Evolutionary conservation across 345 rosid genomes (phyloP).

Genomic region (Gossypium sturtianum): DNA sequence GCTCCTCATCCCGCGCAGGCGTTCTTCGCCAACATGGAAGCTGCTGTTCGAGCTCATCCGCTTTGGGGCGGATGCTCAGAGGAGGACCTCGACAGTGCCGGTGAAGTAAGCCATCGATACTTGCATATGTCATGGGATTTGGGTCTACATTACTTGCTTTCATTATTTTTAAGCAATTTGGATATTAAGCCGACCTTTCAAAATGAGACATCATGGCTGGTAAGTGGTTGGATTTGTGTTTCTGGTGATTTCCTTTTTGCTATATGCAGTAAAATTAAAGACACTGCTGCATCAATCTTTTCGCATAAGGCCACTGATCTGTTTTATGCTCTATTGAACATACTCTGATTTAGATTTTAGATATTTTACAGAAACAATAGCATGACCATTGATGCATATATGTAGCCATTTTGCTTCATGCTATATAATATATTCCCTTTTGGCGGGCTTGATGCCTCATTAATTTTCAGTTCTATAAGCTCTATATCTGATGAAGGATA

Average conservation of each 20-base stretch:
- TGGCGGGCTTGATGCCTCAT: not conserved
- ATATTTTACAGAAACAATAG: not conserved
- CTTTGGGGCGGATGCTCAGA: slow-evolving; percentile 97
- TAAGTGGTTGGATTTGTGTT: slow-evolving; percentile 26
- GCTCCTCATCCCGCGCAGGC: slow-evolving; percentile 57
- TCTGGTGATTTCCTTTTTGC: not conserved
- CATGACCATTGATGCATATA: not conserved
- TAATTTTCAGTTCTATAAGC: not conserved
- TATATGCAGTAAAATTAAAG: not conserved
- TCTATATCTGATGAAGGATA: not conserved
- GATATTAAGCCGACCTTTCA: slow-evolving; percentile 80
- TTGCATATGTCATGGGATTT: not conserved
- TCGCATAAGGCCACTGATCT: not conserved
- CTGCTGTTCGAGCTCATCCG: slow-evolving; percentile 82
- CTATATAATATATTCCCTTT: not conserved
- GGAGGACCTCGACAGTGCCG: slow-evolving; percentile 90
- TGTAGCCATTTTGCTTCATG: not conserved
- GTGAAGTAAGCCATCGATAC: slow-evolving; percentile 53
- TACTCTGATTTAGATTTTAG: not conserved
- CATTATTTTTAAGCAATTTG: slow-evolving; percentile 34
- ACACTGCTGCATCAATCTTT: not conserved
- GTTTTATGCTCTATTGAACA: not conserved
- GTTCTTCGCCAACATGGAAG: slow-evolving; percentile 78
- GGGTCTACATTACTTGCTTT: not conserved
- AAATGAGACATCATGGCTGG: slow-evolving; percentile 95